A percentile compares a stretch with the other conserved stretches of the same genome.
These are phyloP conservation scores for Conticribra guillardii DNA, from an alignment of 108 stramenopile genomes.

Conservation along the genomic window DNA sequence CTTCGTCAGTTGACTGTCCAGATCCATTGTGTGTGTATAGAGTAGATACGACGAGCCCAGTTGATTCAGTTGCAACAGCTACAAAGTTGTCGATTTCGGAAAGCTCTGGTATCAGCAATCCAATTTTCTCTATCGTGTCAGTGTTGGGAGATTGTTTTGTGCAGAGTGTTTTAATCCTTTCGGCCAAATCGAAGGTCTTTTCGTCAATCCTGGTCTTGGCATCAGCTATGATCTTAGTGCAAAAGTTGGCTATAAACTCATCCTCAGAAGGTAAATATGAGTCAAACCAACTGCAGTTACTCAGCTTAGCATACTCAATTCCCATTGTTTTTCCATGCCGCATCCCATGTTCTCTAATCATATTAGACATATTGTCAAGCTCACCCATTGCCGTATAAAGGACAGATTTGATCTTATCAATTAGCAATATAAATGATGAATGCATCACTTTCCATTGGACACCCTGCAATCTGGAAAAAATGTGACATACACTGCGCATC, in stretches of 20 bases:
- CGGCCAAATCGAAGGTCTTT: no score
- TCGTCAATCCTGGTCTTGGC: constrained; percentile 13
- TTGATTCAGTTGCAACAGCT: no score
- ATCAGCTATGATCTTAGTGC: constrained; percentile 10
- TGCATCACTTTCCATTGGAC: constrained; percentile 2
- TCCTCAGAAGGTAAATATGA: constrained; percentile 11
- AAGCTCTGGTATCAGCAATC: constrained; percentile 34
- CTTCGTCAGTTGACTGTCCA: no score
- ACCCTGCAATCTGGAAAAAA: constrained; percentile 9
- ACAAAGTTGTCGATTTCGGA: constrained; percentile 30
- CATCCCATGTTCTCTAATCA: constrained; percentile 30
- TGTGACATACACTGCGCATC: constrained; percentile 18
- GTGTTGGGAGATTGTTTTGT: neutral
- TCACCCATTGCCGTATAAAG: constrained; percentile 28
- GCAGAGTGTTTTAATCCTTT: no score
- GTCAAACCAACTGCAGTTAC: constrained; percentile 35
- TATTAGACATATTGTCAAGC: constrained; percentile 18
- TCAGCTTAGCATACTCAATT: constrained; percentile 8
- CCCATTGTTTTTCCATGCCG: constrained; percentile 27
- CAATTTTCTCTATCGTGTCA: constrained; percentile 8
- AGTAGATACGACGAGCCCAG: no score
- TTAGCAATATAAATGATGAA: neutral
- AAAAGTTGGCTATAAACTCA: constrained; percentile 22
- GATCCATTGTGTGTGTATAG: no score
- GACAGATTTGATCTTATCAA: constrained; percentile 17